phyloP scores from a whole-genome alignment of 2,329 filamentous ascomycete species.

The Orbilia ellipsospora region DNA sequence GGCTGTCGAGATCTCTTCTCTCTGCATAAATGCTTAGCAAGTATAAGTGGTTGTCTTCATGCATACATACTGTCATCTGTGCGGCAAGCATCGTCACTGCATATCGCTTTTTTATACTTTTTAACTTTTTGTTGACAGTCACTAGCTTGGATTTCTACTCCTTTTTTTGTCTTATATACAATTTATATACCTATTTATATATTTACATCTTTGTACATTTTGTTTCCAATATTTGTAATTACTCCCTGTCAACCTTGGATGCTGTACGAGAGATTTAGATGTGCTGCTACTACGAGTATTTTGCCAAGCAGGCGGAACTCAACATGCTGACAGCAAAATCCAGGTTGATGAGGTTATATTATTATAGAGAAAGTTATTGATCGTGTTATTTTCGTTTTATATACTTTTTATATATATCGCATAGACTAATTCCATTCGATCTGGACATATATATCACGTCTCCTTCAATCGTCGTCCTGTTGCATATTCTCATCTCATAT shows the following conservation, averaged over 20 bases:
- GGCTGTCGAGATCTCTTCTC: neutral
- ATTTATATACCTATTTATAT: constrained; percentile 18
- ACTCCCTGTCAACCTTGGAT: constrained; percentile 21
- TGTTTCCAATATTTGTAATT: constrained; percentile 48
- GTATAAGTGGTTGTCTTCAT: neutral
- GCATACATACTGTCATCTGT: neutral
- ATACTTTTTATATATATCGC: no score
- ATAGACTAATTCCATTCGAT: no score
- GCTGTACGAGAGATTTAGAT: no score
- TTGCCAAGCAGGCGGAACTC: no score
- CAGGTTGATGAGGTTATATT: no score
- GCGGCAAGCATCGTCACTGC: constrained; percentile 7
- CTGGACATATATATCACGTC: no score
- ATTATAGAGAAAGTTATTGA: no score
- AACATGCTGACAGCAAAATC: no score
- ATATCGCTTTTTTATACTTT: constrained; percentile 14
- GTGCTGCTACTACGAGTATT: no score
- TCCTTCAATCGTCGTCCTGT: no score
- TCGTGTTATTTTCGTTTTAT: no score
- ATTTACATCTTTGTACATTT: constrained; percentile 27
- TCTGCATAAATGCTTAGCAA: constrained; percentile 2
- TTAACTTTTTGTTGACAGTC: constrained; percentile 7
- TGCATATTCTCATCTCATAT: no score
- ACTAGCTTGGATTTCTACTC: constrained; percentile 33
- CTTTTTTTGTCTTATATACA: constrained; percentile 14